Evolutionary conservation across 805 yeast species (phyloP).

Genomic region (Candida loeiensis): DNA sequence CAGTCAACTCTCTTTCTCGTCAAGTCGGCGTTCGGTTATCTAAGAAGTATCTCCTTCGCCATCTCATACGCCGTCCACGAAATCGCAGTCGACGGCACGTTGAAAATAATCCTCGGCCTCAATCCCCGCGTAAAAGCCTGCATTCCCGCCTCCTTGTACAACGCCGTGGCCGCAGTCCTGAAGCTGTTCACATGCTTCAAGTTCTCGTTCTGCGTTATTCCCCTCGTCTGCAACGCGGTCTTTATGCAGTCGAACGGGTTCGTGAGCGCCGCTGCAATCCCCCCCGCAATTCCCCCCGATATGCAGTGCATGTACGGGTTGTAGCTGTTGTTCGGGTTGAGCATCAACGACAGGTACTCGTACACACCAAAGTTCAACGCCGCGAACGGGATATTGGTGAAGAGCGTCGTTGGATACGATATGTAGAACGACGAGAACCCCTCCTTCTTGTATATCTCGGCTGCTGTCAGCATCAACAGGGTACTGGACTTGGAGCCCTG

Average conservation of each 20-base stretch:
- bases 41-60: slow-evolving; percentile 73
- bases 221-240: slow-evolving; percentile 84
- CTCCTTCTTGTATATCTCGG: slow-evolving; percentile 53
- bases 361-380: slow-evolving; percentile 91
- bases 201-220: slow-evolving; percentile 44
- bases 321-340: slow-evolving; percentile 75
- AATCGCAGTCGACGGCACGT: slow-evolving; percentile 94
- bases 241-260: slow-evolving; percentile 93
- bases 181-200: slow-evolving; percentile 64
- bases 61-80: slow-evolving; percentile 98
- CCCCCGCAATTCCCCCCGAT: slow-evolving; percentile 93
- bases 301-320: slow-evolving; percentile 91
- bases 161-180: slow-evolving; percentile 62
- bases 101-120: slow-evolving; percentile 85
- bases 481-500: slow-evolving; percentile 41
- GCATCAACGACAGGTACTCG: slow-evolving; percentile 71
- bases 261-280: slow-evolving; percentile 89
- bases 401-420: slow-evolving; percentile 89
- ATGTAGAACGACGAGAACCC: slow-evolving; percentile 82
- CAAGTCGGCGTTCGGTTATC: too few species aligned
- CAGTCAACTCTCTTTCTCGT: too few species aligned
- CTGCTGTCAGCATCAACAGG: slow-evolving; percentile 36
- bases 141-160: slow-evolving; percentile 58
- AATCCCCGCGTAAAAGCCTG: slow-evolving; percentile 78
- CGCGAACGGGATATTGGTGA: slow-evolving; percentile 91